These are phyloP conservation scores for Orbilia oligospora DNA, from an alignment of 2,329 filamentous ascomycete species.

Conservation along the genomic window DNA sequence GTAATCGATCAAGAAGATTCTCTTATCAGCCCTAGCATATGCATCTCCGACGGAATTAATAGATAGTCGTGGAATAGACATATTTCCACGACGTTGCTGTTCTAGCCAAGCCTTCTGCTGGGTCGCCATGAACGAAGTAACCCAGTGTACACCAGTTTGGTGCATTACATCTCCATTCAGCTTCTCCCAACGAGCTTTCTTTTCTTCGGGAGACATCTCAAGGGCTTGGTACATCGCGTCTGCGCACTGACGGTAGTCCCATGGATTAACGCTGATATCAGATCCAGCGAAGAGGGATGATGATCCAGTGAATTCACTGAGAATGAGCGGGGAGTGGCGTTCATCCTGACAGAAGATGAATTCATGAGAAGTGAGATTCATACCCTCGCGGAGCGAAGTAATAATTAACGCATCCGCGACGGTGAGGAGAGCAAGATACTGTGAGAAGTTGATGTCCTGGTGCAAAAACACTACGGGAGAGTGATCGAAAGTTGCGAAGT, in stretches of 20 bases:
- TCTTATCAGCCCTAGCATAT: slow-evolving; percentile 77
- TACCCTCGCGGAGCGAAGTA: slow-evolving; percentile 93
- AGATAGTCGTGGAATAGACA: slow-evolving; percentile 87
- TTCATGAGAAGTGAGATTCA: slow-evolving; percentile 96
- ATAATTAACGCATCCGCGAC: slow-evolving; percentile 94
- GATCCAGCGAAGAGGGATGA: slow-evolving; percentile 85
- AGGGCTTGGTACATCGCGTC: slow-evolving; percentile 87
- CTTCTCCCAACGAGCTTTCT: slow-evolving; percentile 79
- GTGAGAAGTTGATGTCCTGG: slow-evolving; percentile 91
- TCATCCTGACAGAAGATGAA: slow-evolving; percentile 95
- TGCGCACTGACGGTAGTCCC: slow-evolving; percentile 91
- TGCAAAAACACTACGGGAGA: slow-evolving; percentile 94
- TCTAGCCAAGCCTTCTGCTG: slow-evolving; percentile 84
- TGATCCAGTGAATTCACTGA: slow-evolving; percentile 96
- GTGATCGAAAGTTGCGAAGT: slow-evolving; percentile 89
- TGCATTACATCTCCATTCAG: slow-evolving; percentile 81
- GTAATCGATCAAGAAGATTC: slow-evolving; percentile 92
- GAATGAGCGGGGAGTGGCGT: slow-evolving; percentile 88
- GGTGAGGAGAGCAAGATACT: slow-evolving; percentile 91
- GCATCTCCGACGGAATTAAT: slow-evolving; percentile 75
- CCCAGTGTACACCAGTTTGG: slow-evolving; percentile 89
- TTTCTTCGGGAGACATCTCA: slow-evolving; percentile 83
- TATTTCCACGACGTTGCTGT: slow-evolving; percentile 86
- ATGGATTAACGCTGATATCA: slow-evolving; percentile 90
- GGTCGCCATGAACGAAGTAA: slow-evolving; percentile 79